Evolutionary conservation across 345 rosid species (phyloP).

Genomic region (Populus simonii): DNA sequence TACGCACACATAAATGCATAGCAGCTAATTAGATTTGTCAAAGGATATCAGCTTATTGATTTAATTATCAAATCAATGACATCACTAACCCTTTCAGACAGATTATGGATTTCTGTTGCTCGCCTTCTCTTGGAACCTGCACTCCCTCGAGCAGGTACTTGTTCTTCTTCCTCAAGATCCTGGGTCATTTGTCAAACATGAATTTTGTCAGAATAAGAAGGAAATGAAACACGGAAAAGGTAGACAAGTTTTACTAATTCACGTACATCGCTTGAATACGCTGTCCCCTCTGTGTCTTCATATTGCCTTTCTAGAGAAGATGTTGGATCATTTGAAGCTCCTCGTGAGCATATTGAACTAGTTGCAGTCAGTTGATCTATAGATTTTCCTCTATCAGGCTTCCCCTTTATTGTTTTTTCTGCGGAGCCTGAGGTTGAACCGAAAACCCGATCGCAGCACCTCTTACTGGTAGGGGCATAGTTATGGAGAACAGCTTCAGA

Average conservation of each 20-base stretch:
- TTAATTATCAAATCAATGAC: neutral
- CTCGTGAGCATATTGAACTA: slow-evolving; percentile 38
- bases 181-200: slow-evolving; percentile 16
- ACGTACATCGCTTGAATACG: slow-evolving; percentile 40
- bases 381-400: slow-evolving; percentile 2
- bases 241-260: neutral
- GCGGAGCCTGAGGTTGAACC: slow-evolving; percentile 4
- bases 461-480: neutral
- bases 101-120: slow-evolving; percentile 36
- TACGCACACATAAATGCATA: neutral
- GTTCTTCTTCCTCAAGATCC: slow-evolving; percentile 39
- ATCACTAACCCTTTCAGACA: slow-evolving; percentile 44
- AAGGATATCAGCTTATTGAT: neutral
- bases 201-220: neutral
- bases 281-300: slow-evolving; percentile 26
- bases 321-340: slow-evolving; percentile 41
- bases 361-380: slow-evolving; percentile 28
- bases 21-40: neutral
- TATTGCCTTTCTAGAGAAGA: slow-evolving; percentile 22
- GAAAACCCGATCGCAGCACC: neutral
- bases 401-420: slow-evolving; percentile 10
- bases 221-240: neutral
- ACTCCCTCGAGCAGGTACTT: slow-evolving; percentile 21
- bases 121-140: slow-evolving; percentile 32
- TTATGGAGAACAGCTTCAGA: slow-evolving; percentile 47